These are phyloP conservation scores for Candolleomyces aberdarensis DNA, from an alignment of 768 basidiomycete genomes.

Conservation along the genomic window DNA sequence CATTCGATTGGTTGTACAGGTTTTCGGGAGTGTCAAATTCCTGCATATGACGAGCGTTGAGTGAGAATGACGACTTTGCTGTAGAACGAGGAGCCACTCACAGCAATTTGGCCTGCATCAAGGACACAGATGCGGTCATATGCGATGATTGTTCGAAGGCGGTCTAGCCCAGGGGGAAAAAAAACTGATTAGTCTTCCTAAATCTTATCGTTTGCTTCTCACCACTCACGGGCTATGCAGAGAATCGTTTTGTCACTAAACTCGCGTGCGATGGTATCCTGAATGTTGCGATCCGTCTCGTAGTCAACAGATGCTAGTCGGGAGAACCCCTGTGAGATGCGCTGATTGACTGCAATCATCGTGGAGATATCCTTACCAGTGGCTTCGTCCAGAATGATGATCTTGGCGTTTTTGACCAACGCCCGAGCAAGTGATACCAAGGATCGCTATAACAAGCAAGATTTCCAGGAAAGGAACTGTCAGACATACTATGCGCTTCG, in stretches of 20 bases:
- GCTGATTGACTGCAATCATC: background rate
- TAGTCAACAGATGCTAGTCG: constrained; percentile 76
- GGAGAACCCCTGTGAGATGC: background rate
- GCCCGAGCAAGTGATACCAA: constrained; percentile 88
- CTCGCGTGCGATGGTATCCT: constrained; percentile 81
- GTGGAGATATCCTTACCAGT: constrained; percentile 44
- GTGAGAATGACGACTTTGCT: background rate
- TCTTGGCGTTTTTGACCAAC: constrained; percentile 78
- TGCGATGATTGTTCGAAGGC: constrained; percentile 80
- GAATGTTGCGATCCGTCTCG: constrained; percentile 89
- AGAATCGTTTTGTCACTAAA: constrained; percentile 84
- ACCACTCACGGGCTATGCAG: constrained; percentile 76
- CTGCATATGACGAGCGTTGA: constrained; percentile 20
- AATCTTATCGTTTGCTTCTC: no score
- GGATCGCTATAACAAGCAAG: constrained; percentile 49
- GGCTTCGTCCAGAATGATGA: constrained; percentile 89
- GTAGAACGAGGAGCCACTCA: background rate
- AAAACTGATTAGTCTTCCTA: background rate
- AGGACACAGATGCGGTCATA: constrained; percentile 81
- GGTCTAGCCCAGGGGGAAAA: constrained; percentile 43
- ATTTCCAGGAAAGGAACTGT: background rate
- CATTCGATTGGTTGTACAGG: constrained; percentile 52
- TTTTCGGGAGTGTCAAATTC: constrained; percentile 81
- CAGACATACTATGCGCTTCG: background rate
- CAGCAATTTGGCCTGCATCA: constrained; percentile 5